Evolutionary conservation across 805 yeast species (phyloP).

Genomic region (Sugiyamaella mastotermitis): DNA sequence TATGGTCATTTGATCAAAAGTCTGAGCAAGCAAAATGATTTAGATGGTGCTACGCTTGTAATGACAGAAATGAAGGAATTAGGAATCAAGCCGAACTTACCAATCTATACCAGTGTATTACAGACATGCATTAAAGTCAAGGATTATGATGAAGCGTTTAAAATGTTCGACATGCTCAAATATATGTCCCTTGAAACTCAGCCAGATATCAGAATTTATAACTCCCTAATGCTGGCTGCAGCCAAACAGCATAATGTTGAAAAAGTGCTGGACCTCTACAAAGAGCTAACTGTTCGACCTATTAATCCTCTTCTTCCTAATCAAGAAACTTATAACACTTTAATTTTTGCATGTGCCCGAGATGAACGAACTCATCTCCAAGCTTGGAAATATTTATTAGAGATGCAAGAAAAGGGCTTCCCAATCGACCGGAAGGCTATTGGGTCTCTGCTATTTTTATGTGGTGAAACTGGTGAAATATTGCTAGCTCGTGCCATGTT

Average conservation of each 20-base stretch:
- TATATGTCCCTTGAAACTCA: conserved; percentile 59
- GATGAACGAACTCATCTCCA: conserved; percentile 40
- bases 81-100: conserved; percentile 11
- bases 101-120: conserved; percentile 50
- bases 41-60: conserved; percentile 18
- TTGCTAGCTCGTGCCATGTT: conserved; percentile 57
- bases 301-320: conserved; percentile 35
- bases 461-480: conserved; percentile 78
- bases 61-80: conserved; percentile 14
- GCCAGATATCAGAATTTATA: conserved; percentile 66
- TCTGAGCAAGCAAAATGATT: conserved; percentile 23
- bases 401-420: conserved; percentile 42
- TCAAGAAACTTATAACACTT: conserved; percentile 42
- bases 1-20: conserved; percentile 30
- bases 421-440: conserved; percentile 39
- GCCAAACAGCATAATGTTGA: conserved; percentile 60
- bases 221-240: conserved; percentile 62
- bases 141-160: conserved; percentile 54
- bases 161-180: conserved; percentile 79
- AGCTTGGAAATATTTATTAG: conserved; percentile 77
- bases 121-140: conserved; percentile 51
- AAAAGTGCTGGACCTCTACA: conserved; percentile 66
- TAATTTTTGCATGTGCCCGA: conserved; percentile 65
- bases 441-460: conserved; percentile 65
- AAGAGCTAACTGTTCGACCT: conserved; percentile 50